Evolutionary conservation across 2,329 filamentous ascomycete species (phyloP), one percentile per base, ranked within the genome.

Genomic region (Endocalyx cinctus): DNA sequence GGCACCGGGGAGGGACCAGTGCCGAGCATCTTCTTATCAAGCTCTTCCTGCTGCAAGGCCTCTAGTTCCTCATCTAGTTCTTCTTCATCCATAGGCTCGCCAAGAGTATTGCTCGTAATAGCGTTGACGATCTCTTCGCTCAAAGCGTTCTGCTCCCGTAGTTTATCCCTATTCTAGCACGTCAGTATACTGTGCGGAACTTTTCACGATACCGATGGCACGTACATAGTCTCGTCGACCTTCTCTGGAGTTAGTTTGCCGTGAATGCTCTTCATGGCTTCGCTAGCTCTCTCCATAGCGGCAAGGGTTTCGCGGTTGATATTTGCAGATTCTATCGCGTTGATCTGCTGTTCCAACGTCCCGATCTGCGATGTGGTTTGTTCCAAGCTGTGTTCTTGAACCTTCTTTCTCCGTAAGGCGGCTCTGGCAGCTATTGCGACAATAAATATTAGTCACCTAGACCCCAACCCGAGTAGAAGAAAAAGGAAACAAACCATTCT

Each of bases 281-380:
- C 69, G 46, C 86, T 81, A 10, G 92, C 90, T 58, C 82, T 82
- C 76, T 94, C 83, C 87, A 98, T 96, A 6, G 89, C 90, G 48
- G 83, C 77, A 46, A 97, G 72, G 11, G 92, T 97, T 71, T 96
- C 89, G 65, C 90, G 83, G 72, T 98, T 98, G 70, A 98, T 96
- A 60, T 97, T 98, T 42, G 92, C 92, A 29, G 89, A 87, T 65
- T 98, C 92, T 68, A 98, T 97, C 39, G 85, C 83, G 62, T 92
- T 92, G 57, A 97, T 94, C 62, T 98, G 88, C 57, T 89, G 84
- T 62, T 97, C 92, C 27, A 98, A 73, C 14, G 92, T 94, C 51
- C 81, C 79, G 55, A 97, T 94, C 66, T 97, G 90, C 18, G 84
- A 79, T 38, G 79, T 75, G 2, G 90, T 97, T 66, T 96, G 89